phyloP scores from a whole-genome alignment of 73 alveolate genomes.

The Halteria grandinella region DNA sequence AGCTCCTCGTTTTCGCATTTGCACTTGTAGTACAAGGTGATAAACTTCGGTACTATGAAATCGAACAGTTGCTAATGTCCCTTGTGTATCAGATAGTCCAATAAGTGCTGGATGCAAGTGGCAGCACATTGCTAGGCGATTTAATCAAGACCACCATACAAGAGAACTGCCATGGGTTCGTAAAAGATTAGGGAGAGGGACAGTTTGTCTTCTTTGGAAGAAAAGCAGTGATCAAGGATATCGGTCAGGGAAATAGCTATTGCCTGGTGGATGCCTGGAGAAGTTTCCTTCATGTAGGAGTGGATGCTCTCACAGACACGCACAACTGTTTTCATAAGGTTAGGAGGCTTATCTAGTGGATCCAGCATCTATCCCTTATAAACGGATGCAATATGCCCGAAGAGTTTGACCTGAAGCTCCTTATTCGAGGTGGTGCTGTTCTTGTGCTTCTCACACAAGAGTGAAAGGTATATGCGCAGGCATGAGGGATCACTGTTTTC shows the following conservation, averaged over 20 bases:
- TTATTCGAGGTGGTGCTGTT: slow-evolving; percentile 46
- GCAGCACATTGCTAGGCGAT: slow-evolving; percentile 63
- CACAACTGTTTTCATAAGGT: slow-evolving; percentile 54
- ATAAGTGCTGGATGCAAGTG: slow-evolving; percentile 23
- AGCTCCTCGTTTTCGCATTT: slow-evolving; percentile 56
- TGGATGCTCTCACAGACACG: slow-evolving; percentile 55
- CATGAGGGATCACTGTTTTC: slow-evolving; percentile 16
- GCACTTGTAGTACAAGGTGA: slow-evolving; percentile 44
- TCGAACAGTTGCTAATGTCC: slow-evolving; percentile 11
- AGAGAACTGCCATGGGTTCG: slow-evolving; percentile 53
- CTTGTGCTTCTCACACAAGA: slow-evolving; percentile 48
- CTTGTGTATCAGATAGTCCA: slow-evolving; percentile 42
- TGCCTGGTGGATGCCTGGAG: slow-evolving; percentile 58
- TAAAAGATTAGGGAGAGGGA: slow-evolving; percentile 54
- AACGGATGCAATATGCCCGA: slow-evolving; percentile 54
- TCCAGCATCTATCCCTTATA: slow-evolving; percentile 30
- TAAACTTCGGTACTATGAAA: slow-evolving; percentile 49
- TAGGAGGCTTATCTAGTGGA: slow-evolving; percentile 67
- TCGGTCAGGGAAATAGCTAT: slow-evolving; percentile 53
- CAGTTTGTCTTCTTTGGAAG: slow-evolving; percentile 52
- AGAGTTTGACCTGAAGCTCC: slow-evolving; percentile 55
- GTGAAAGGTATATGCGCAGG: slow-evolving; percentile 49
- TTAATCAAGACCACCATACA: slow-evolving; percentile 62
- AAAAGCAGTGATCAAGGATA: slow-evolving; percentile 43
- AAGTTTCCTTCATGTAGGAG: slow-evolving; percentile 47